Percentiles rank a stretch among this genome's conserved stretches.
Evolutionary conservation across 2,329 filamentous ascomycete species (phyloP).

Genomic region (Sphaerulina musiva): DNA sequence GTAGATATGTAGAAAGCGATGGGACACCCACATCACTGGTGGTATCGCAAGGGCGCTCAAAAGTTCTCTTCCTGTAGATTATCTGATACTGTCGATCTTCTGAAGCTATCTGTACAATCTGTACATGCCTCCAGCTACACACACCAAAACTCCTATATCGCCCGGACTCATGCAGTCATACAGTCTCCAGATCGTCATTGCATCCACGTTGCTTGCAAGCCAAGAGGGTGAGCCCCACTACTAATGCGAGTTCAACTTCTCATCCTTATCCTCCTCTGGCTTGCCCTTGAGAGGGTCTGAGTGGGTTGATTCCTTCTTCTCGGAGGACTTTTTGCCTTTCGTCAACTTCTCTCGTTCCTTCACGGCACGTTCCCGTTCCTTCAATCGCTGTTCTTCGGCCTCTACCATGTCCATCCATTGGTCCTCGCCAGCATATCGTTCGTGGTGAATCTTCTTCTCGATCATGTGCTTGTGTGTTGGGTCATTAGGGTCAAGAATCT

Average conservation of each 20-base stretch:
- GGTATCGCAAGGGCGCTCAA: too few species aligned
- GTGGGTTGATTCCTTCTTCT: constrained; percentile 14
- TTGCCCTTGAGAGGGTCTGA: constrained; percentile 18
- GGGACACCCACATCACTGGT: too few species aligned
- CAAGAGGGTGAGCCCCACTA: background rate
- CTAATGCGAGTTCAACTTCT: constrained; percentile 23
- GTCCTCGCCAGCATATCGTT: constrained; percentile 81
- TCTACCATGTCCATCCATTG: constrained; percentile 91
- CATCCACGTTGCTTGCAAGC: background rate
- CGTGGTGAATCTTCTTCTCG: constrained; percentile 81
- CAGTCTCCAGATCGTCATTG: background rate
- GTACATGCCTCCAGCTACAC: background rate
- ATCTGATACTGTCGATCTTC: background rate
- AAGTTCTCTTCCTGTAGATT: background rate
- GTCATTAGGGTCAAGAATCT: constrained; percentile 72
- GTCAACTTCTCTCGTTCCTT: constrained; percentile 23
- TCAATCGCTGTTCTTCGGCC: constrained; percentile 61
- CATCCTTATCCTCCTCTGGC: constrained; percentile 20
- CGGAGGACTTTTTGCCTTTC: constrained; percentile 12
- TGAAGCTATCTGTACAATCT: background rate
- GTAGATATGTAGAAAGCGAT: too few species aligned
- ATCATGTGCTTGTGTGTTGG: constrained; percentile 75
- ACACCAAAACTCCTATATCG: background rate
- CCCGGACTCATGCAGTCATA: background rate
- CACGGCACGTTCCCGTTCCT: constrained; percentile 43